Evolutionary conservation across 1,284 basidiomycete genomes (phyloP), one percentile per base, ranked within the genome.

Genomic region (Cryptococcus maquisensis): DNA sequence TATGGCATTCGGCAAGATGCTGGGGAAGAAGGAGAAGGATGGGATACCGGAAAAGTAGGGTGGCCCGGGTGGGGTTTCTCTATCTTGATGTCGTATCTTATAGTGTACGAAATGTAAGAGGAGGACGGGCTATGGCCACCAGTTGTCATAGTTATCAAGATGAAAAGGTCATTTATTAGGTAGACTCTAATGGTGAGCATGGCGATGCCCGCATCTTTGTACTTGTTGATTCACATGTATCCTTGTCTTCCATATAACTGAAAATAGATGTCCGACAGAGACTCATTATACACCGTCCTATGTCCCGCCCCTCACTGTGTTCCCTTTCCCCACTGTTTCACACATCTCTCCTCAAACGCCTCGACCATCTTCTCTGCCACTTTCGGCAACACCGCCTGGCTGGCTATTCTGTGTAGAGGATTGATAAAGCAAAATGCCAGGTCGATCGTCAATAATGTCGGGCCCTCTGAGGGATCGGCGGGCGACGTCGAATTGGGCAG

Each of bases 321-420:
- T 4, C 65, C 66, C 48, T 59, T 59, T 7, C 88, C 86, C 66
- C 89, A 91, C 6, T 92, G 79, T 51, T 81, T 78, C 49, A 80
- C 47, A 71, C 90, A 94, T 35, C 93, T 81, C 63, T 86, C 79
- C 74, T 96, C 90, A 67, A 98, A 98, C 4, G 93, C 93, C 56
- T 86, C 79, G 23, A 97, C 86, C 90, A 96, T 97, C 75, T 87
- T 81, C 59, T 83, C 83, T 8, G 89, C 90, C 9, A 96, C 86
- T 68, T 87, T 84, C 21, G 87, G 87, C 68, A 97, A 90, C 66
- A 96, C 90, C 12, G 85, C 80, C 23, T 86, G 81, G 4, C 89
- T 89, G 18, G 93, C 82, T 1, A 85, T 82, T 1, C 89, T 87
- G 69, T 97, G 87, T 37, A 95, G 65, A 0, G 92, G 92, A 69